Base-by-base conservation (phyloP, 495 filamentous ascomycete genomes). In the Neurospora cerealis region DNA sequence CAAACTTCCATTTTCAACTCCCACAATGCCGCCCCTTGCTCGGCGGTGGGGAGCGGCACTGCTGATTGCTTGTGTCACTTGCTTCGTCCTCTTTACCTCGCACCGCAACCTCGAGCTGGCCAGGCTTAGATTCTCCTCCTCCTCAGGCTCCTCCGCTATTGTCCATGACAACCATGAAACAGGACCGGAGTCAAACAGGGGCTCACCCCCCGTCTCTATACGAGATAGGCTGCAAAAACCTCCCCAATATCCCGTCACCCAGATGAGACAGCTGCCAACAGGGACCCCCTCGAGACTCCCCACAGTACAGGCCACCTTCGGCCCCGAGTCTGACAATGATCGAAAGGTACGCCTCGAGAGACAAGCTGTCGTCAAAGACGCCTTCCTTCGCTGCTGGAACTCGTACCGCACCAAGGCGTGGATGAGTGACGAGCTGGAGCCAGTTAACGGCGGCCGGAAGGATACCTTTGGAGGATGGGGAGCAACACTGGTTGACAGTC, bases 381-480 rank as follows among this genome's bases (percentile, higher is more conserved):
- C 90, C 11, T 94, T 97, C 73, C 73, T 87, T 62, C 91, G 92
- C 77, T 87, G 90, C 36, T 97, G 94, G 93, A 85, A 86, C 44
- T 89, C 91, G 69, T 97, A 97, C 77, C 92, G 89, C 79, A 79
- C 86, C 7, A 82, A 89, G 78, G 94, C 94, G 5, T 96, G 93
- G 90, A 81, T 90, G 73, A 86, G 88, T 73, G 94, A 97, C 78
- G 94, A 97, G 78, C 80, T 96, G 15, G 83, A 83, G 28, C 94
- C 94, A 2, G 78, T 92, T 5, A 24, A 86, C 79, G 75, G 89
- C 79, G 70, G 85, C 74, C 44, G 79, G 76, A n/a, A 83, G 89
- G 80, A 89, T 87, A 13, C 94, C 89, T 98, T 98, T 82, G 93
- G 91, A 74, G 93, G 92, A 21, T 99, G 96, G 96, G 95, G 91